Base-by-base conservation (phyloP, 1,284 basidiomycete genomes). In the Paramarasmius palmivorus region DNA sequence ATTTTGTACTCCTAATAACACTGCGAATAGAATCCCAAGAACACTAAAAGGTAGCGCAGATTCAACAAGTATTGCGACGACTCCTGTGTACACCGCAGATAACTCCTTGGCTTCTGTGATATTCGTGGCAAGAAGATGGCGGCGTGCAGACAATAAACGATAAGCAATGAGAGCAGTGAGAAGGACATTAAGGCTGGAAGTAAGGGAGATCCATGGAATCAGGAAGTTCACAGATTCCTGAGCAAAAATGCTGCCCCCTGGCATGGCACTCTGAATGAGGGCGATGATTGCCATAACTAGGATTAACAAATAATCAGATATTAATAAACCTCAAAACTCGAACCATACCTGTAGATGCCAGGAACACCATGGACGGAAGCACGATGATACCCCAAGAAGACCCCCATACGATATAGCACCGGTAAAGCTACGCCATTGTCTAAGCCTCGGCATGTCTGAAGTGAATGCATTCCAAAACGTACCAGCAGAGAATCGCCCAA, bases 141-240 rank as follows among this genome's bases (percentile, higher is more conserved):
- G 2, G 26, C 22, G 12, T 57, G 50, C 45, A 63, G 45, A 9
- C 38, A 64, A 29, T 7, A 67, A 55, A 1, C 63, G 62, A 2
- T 45, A 8, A 29, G 48, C 40, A 17, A 68, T 63, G 36, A 65
- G 47, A 8, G 48, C 34, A 1, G 65, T 66, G 15, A 62, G 53
- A 19, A 63, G 40, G 19, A 64, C 54, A 38, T 67, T 68, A 50
- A 67, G 50, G 1, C 57, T 49, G 17, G 61, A 56, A 6, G 66
- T 57, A 12, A 68, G 54, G 1, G 61, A 34, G 19, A 62, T 55
- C 60, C 65, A 68, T 1, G 65, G 65, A 5, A 62, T 44, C 5
- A 50, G 59, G 39, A 63, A 64, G 23, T 59, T 59, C 5, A 62
- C 56, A 4, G 62, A 48, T 15, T 35, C 53, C 10, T 50, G 55